Conservation (phyloP, 148 eudicot species). For the Chenopodium berlandieri region DNA sequence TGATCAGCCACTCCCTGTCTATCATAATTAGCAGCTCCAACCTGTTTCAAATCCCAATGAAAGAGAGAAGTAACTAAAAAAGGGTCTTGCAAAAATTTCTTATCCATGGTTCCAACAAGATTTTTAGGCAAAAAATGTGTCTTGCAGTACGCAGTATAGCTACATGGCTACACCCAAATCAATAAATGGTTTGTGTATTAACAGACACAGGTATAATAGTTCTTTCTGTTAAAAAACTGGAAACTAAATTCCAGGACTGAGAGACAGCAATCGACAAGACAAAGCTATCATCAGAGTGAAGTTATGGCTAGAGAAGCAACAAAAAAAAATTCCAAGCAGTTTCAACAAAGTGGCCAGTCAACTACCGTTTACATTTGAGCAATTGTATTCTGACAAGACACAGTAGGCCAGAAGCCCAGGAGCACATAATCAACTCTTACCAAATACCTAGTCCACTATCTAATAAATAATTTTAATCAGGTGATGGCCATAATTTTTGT, state of each 20-base stretch:
- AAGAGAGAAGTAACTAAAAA: neutral
- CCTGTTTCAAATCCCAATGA: slow-evolving; percentile 42
- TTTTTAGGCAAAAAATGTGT: neutral
- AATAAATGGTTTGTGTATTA: no score
- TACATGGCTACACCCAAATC: neutral
- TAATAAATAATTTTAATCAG: no score
- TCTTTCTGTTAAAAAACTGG: neutral
- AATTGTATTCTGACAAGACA: neutral
- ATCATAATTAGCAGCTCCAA: slow-evolving; percentile 94
- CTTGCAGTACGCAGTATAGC: neutral
- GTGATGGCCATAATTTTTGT: no score
- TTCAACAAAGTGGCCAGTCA: neutral
- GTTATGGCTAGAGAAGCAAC: neutral
- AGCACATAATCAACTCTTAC: neutral
- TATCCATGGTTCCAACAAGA: neutral
- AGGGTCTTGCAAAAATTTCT: slow-evolving; percentile 7
- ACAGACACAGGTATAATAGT: neutral
- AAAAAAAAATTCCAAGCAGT: neutral
- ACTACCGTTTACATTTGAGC: neutral
- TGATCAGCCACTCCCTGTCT: slow-evolving; percentile 98
- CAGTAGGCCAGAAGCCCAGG: neutral
- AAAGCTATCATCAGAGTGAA: neutral
- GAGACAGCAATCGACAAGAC: neutral
- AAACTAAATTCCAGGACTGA: neutral
- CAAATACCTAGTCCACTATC: neutral